phyloP scores from a whole-genome alignment of 345 rosid species.

The Hypericum androsaemum region DNA sequence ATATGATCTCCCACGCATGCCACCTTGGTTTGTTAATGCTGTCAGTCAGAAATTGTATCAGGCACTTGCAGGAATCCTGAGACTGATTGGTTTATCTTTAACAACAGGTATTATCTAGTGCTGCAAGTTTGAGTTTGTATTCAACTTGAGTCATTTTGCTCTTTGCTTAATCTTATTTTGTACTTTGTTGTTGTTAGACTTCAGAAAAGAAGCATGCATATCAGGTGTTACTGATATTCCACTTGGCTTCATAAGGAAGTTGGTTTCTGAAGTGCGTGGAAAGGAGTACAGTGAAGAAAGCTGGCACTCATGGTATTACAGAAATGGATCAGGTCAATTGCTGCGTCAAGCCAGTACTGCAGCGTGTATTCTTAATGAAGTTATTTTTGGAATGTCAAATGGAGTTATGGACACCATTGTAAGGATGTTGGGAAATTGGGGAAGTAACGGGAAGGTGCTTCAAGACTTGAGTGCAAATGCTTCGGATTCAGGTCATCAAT shows the following conservation, averaged over 20 bases:
- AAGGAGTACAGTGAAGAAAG: slow-evolving; percentile 56
- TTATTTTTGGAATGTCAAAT: slow-evolving; percentile 74
- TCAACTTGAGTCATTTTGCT: slow-evolving; percentile 10
- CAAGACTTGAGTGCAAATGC: slow-evolving; percentile 13
- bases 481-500: slow-evolving; percentile 13
- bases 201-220: slow-evolving; percentile 44
- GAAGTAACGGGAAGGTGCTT: slow-evolving; percentile 19
- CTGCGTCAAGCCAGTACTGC: slow-evolving; percentile 78
- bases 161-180: slow-evolving; percentile 20
- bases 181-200: slow-evolving; percentile 40
- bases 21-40: slow-evolving; percentile 77
- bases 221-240: slow-evolving; percentile 70
- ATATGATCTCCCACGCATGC: slow-evolving; percentile 57
- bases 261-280: slow-evolving; percentile 63
- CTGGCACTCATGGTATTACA: slow-evolving; percentile 75
- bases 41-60: slow-evolving; percentile 62
- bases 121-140: slow-evolving; percentile 14
- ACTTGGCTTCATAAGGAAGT: slow-evolving; percentile 42
- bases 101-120: slow-evolving; percentile 59
- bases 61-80: slow-evolving; percentile 70
- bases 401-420: slow-evolving; percentile 41
- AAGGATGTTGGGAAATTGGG: slow-evolving; percentile 46
- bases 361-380: slow-evolving; percentile 74
- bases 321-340: slow-evolving; percentile 68
- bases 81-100: slow-evolving; percentile 82